Percentiles rank a stretch among this genome's conserved stretches.
phyloP scores from a whole-genome alignment of 768 basidiomycete genomes.

The Leucogyrophana mollusca region DNA sequence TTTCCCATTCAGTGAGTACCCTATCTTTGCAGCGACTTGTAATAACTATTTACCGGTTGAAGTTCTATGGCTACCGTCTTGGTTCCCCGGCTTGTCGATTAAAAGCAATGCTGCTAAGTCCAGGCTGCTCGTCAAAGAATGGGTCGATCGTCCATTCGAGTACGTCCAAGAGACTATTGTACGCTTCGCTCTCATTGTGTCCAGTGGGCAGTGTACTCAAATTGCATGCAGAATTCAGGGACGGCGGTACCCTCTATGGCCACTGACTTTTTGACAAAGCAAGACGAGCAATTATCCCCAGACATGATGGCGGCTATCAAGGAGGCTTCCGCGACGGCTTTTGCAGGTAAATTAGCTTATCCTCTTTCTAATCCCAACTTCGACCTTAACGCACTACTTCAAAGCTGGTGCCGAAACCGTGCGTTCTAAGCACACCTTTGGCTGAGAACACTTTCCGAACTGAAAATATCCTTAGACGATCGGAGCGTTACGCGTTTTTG shows the following conservation, averaged over 20 bases:
- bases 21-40: background rate
- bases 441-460: background rate
- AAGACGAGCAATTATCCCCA: background rate
- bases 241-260: background rate
- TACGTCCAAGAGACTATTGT: background rate
- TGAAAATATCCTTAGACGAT: constrained; percentile 17
- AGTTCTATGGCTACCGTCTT: background rate
- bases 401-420: constrained; percentile 12
- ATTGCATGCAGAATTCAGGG: constrained; percentile 6
- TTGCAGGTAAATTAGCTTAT: constrained; percentile 5
- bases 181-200: too few species aligned
- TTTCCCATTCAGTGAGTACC: background rate
- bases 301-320: background rate
- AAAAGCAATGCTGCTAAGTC: background rate
- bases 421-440: background rate
- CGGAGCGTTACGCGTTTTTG: constrained; percentile 25
- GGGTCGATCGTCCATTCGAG: background rate
- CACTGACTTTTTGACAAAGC: background rate
- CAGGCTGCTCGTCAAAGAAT: background rate
- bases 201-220: background rate
- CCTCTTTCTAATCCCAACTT: background rate
- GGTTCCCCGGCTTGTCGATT: background rate
- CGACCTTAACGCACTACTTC: background rate
- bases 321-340: background rate
- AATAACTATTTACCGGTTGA: background rate